Conservation (phyloP, 2,329 filamentous ascomycete species). For the Fusarium brevicatenulatum region DNA sequence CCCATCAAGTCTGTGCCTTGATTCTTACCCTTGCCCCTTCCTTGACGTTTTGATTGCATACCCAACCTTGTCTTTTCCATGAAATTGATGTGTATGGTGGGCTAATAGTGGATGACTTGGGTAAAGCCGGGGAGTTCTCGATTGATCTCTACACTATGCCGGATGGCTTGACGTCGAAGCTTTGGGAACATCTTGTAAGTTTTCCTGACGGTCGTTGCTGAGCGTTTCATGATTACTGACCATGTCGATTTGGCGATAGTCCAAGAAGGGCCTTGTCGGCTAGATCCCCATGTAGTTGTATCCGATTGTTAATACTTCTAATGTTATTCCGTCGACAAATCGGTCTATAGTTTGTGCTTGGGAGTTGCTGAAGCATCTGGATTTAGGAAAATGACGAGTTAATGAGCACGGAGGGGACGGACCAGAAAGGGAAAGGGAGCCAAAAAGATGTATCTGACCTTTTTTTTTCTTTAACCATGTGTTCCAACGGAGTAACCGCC, state of each 20-base stretch:
- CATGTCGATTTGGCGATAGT: conserved; percentile 37
- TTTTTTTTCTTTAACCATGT: conserved; percentile 1
- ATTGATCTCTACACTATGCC: conserved; percentile 98
- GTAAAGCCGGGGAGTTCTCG: conserved; percentile 89
- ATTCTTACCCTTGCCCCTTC: neutral
- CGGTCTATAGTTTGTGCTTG: conserved; percentile 36
- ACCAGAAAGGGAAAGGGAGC: conserved; percentile 13
- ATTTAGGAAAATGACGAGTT: conserved; percentile 38
- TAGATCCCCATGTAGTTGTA: conserved; percentile 34
- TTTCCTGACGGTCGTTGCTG: neutral
- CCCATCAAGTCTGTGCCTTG: neutral
- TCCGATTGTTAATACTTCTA: conserved; percentile 33
- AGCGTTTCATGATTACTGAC: conserved; percentile 7
- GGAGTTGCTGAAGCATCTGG: conserved; percentile 32
- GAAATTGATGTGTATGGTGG: conserved; percentile 47
- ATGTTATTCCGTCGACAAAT: conserved; percentile 29
- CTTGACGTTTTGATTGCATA: neutral
- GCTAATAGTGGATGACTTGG: conserved; percentile 52
- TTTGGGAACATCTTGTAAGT: conserved; percentile 85
- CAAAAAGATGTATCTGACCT: conserved; percentile 24
- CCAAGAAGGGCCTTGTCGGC: conserved; percentile 55
- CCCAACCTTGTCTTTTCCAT: conserved; percentile 31
- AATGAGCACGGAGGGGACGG: conserved; percentile 30
- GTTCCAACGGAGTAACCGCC: conserved; percentile 2
- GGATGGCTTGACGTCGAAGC: conserved; percentile 86